A percentile compares a stretch with the other conserved stretches of the same genome.
phyloP scores from a whole-genome alignment of 495 filamentous ascomycete genomes.

The Trichoderma gamsii region DNA sequence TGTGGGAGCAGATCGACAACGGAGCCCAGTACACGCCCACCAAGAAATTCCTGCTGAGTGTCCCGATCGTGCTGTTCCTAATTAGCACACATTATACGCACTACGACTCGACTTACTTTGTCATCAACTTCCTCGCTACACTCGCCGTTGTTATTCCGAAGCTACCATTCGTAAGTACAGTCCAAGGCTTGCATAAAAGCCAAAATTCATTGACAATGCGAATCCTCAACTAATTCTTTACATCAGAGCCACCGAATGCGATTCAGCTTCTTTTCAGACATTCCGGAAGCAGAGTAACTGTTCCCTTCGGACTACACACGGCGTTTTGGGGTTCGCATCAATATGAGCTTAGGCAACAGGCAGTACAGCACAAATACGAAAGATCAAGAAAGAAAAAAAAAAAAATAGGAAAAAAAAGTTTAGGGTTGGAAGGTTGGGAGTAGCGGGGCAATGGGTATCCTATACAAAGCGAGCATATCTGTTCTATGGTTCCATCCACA shows the following conservation, averaged over 20 bases:
- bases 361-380: slow-evolving; percentile 7
- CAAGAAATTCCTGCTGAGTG: slow-evolving; percentile 94
- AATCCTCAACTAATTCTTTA: slow-evolving; percentile 16
- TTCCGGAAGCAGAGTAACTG: slow-evolving; percentile 43
- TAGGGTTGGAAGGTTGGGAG: slow-evolving; percentile 1
- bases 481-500: slow-evolving; percentile 8
- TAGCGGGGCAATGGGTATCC: slow-evolving; percentile 14
- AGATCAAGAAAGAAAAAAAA: background rate
- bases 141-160: slow-evolving; percentile 92
- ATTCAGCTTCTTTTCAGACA: slow-evolving; percentile 57
- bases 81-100: slow-evolving; percentile 98
- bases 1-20: slow-evolving; percentile 99
- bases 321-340: slow-evolving; percentile 10
- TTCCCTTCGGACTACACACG: slow-evolving; percentile 2
- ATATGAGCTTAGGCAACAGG: slow-evolving; percentile 10
- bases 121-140: slow-evolving; percentile 90
- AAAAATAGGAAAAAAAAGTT: background rate
- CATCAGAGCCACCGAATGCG: slow-evolving; percentile 64
- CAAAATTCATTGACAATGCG: slow-evolving; percentile 10
- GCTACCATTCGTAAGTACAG: slow-evolving; percentile 73
- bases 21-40: slow-evolving; percentile 97
- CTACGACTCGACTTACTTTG: slow-evolving; percentile 93
- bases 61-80: slow-evolving; percentile 89
- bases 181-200: background rate
- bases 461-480: slow-evolving; percentile 9